Conservation (phyloP, 768 basidiomycete genomes). For the Lactarius vividus region DNA sequence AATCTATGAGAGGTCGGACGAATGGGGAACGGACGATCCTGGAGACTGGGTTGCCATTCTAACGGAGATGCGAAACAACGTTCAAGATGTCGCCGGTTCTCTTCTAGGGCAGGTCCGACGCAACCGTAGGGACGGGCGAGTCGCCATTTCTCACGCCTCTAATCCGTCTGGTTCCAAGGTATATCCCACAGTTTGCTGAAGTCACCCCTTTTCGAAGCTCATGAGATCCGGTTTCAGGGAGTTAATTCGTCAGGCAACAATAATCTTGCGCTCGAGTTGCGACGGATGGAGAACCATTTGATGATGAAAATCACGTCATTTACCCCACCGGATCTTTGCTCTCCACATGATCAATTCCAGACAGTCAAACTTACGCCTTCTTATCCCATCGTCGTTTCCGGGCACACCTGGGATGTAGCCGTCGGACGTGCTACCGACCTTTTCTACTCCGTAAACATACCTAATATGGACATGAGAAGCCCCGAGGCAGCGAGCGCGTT, state of each 20-base stretch:
- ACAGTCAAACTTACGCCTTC: conserved; percentile 9
- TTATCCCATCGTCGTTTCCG: conserved; percentile 17
- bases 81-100: conserved; percentile 16
- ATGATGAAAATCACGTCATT: conserved; percentile 18
- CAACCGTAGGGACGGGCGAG: not conserved
- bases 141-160: not conserved
- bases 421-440: conserved; percentile 13
- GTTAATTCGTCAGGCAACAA: conserved; percentile 1
- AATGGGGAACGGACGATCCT: conserved; percentile 17
- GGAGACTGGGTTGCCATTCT: conserved; percentile 16
- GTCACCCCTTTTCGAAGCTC: not conserved
- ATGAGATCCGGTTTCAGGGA: conserved; percentile 8
- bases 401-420: conserved; percentile 18
- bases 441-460: conserved; percentile 10
- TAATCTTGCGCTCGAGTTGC: conserved; percentile 17
- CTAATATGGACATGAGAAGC: conserved; percentile 6
- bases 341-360: conserved; percentile 19
- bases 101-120: conserved; percentile 3
- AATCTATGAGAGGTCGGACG: conserved; percentile 4
- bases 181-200: not conserved
- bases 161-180: conserved; percentile 8
- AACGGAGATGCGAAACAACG: conserved; percentile 16
- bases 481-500: conserved; percentile 14
- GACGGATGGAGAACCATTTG: conserved; percentile 16
- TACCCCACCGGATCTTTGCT: conserved; percentile 13